These are phyloP conservation scores for Ilyonectria mors-panacis DNA, from an alignment of 2,329 filamentous ascomycete genomes.

Conservation along the genomic window DNA sequence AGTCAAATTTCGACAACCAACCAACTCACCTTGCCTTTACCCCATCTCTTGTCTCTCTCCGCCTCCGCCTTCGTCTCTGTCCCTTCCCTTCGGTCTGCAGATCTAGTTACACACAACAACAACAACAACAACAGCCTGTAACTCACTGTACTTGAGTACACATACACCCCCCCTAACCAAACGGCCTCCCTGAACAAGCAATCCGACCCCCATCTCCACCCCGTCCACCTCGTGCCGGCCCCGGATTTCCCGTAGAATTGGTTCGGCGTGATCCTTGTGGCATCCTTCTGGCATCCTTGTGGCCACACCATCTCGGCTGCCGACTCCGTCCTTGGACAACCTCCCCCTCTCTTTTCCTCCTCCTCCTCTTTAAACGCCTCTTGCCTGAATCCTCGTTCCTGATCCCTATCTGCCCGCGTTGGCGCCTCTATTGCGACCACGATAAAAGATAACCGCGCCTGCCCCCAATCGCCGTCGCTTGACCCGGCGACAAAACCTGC, in stretches of 20 bases:
- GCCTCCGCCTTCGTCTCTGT: constrained; percentile 1
- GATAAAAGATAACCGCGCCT: not conserved
- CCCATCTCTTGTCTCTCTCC: not conserved
- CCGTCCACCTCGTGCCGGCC: constrained; percentile 33
- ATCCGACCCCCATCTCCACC: constrained; percentile 22
- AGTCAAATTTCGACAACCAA: constrained; percentile 6
- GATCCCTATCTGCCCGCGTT: not conserved
- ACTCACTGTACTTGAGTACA: not conserved
- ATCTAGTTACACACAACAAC: constrained; percentile 18
- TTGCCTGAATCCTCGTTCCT: not conserved
- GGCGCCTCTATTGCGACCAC: not conserved
- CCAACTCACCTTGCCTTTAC: constrained; percentile 12
- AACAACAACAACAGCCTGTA: not conserved
- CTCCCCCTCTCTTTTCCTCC: constrained; percentile 26
- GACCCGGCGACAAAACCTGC: constrained; percentile 1
- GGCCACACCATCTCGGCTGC: constrained; percentile 33
- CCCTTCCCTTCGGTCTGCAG: constrained; percentile 35
- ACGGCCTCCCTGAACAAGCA: constrained; percentile 34
- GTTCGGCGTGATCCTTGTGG: constrained; percentile 46
- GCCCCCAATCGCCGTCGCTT: constrained; percentile 10
- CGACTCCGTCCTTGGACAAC: constrained; percentile 25
- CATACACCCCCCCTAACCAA: constrained; percentile 21
- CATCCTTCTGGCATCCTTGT: constrained; percentile 33
- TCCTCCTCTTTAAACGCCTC: constrained; percentile 8
- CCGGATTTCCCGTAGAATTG: constrained; percentile 50